Conservation (phyloP, 176 grass and related monocot species). For the Oryza coarctata region DNA sequence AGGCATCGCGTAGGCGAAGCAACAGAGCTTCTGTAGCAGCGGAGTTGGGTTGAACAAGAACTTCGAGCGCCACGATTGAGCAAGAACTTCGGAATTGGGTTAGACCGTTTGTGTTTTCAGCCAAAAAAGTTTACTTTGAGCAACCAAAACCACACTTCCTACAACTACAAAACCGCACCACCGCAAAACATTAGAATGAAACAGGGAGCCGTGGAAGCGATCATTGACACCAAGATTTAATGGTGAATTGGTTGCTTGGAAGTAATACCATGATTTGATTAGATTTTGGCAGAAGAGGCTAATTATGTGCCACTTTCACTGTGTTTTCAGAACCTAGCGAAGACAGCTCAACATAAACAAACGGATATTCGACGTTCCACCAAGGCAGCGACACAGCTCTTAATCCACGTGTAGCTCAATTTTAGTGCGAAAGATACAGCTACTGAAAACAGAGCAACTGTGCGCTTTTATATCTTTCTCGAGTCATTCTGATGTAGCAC, state of each 20-base stretch:
- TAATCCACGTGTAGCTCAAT: neutral
- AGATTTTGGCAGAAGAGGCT: neutral
- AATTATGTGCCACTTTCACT: neutral
- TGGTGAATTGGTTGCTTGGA: neutral
- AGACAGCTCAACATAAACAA: conserved; percentile 10
- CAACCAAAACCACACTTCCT: too few relatives aligned
- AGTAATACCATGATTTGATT: neutral
- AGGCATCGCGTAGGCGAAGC: too few relatives aligned
- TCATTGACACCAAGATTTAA: neutral
- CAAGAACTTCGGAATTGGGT: too few relatives aligned
- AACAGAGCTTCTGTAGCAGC: too few relatives aligned
- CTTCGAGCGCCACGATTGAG: too few relatives aligned
- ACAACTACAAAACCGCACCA: too few relatives aligned
- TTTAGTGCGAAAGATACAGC: neutral
- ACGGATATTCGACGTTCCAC: conserved; percentile 4
- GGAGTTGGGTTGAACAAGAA: too few relatives aligned
- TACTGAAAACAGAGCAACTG: neutral
- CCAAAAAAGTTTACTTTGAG: too few relatives aligned
- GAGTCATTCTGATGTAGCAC: conserved; percentile 32
- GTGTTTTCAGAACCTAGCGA: neutral
- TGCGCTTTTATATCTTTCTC: conserved; percentile 24
- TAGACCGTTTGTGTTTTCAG: too few relatives aligned
- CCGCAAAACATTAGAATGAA: too few relatives aligned
- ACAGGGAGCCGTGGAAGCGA: neutral
- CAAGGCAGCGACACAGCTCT: neutral